Conservation (phyloP, 805 yeast species). For the Zygoascus ofunaensis region DNA sequence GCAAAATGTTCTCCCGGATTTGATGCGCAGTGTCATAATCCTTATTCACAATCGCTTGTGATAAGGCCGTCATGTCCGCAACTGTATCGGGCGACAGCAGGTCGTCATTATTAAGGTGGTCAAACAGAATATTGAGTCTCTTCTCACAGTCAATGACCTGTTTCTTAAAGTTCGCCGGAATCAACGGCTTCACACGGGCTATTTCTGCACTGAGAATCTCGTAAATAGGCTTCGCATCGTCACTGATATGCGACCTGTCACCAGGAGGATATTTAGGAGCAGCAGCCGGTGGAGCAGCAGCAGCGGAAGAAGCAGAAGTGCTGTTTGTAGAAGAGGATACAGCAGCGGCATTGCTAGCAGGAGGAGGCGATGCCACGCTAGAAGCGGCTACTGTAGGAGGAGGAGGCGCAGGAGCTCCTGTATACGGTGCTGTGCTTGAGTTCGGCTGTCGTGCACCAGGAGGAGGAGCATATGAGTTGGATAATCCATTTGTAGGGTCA, state of each 20-base stretch:
- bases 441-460: constrained; percentile 10
- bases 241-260: constrained; percentile 61
- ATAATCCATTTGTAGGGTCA: not conserved
- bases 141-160: constrained; percentile 77
- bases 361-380: constrained; percentile 13
- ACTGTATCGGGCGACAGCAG: constrained; percentile 51
- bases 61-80: constrained; percentile 42
- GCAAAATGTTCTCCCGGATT: constrained; percentile 43
- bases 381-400: constrained; percentile 13
- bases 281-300: constrained; percentile 16
- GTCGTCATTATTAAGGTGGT: constrained; percentile 67
- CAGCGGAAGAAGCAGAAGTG: constrained; percentile 26
- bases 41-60: constrained; percentile 40
- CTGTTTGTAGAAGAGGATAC: constrained; percentile 24
- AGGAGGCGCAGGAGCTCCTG: constrained; percentile 13
- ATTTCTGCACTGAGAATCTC: constrained; percentile 47
- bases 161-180: constrained; percentile 64
- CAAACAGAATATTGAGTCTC: constrained; percentile 67
- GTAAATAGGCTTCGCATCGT: constrained; percentile 47
- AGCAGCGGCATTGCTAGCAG: not conserved
- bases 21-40: constrained; percentile 54
- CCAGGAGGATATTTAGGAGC: constrained; percentile 43
- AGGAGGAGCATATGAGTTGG: constrained; percentile 14
- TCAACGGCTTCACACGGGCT: constrained; percentile 54
- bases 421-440: constrained; percentile 4